Conservation (phyloP, 768 basidiomycete genomes). For the Boletellus emodensis region DNA sequence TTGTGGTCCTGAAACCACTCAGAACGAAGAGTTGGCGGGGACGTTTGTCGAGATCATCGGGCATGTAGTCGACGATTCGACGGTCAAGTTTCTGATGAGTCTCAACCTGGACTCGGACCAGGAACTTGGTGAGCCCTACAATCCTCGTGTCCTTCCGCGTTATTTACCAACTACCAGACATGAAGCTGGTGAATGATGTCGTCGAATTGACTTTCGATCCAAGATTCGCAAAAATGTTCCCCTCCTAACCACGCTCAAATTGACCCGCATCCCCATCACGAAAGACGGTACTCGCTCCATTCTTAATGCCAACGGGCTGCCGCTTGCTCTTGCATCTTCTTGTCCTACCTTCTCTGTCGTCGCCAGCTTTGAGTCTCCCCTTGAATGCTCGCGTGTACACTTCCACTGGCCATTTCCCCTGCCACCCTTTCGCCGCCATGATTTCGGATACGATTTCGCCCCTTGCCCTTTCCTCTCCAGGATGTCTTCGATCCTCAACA, state of each 20-base stretch:
- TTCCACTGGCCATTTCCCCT: too few relatives aligned
- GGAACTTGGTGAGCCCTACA: conserved; percentile 52
- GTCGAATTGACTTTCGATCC: conserved; percentile 59
- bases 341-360: too few relatives aligned
- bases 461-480: too few relatives aligned
- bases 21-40: conserved; percentile 47
- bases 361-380: too few relatives aligned
- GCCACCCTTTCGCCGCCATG: too few relatives aligned
- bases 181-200: conserved; percentile 59
- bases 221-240: conserved; percentile 51
- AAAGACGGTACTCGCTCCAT: too few relatives aligned
- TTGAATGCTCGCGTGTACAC: too few relatives aligned
- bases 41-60: conserved; percentile 68
- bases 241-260: conserved; percentile 3
- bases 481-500: too few relatives aligned
- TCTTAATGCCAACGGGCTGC: too few relatives aligned
- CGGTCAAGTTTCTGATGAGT: conserved; percentile 49
- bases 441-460: too few relatives aligned
- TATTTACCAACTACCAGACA: conserved; percentile 36
- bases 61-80: conserved; percentile 48
- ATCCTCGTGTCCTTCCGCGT: not conserved
- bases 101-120: conserved; percentile 51
- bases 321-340: too few relatives aligned
- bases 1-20: not conserved
- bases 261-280: too few relatives aligned